These are phyloP conservation scores for Phaeodactylum tricornutum DNA, from an alignment of 108 stramenopile species.

Conservation along the genomic window DNA sequence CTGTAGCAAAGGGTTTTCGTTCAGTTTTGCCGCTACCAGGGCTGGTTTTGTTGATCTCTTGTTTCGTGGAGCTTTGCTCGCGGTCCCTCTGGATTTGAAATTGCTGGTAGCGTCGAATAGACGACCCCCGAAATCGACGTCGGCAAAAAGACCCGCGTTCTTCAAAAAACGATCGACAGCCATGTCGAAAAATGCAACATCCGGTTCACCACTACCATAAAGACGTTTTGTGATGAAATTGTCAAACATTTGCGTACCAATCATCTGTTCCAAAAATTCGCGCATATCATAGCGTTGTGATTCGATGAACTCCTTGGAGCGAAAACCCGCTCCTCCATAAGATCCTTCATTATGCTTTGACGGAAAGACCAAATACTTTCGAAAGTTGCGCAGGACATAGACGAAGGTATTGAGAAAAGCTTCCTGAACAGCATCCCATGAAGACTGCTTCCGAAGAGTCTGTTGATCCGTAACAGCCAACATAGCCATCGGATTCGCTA, in stretches of 20 bases:
- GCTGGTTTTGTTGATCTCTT: not conserved
- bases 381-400: conserved; percentile 69
- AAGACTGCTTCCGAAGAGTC: conserved; percentile 50
- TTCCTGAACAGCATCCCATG: conserved; percentile 81
- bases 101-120: conserved; percentile 6
- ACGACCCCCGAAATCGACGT: conserved; percentile 32
- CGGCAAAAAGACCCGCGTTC: conserved; percentile 49
- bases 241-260: conserved; percentile 77
- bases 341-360: conserved; percentile 67
- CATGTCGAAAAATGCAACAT: conserved; percentile 74
- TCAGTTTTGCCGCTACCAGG: too few species aligned
- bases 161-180: conserved; percentile 71
- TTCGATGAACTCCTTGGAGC: conserved; percentile 56
- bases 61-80: not conserved
- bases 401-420: conserved; percentile 73
- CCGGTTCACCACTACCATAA: conserved; percentile 73
- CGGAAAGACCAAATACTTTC: conserved; percentile 75
- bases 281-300: conserved; percentile 52
- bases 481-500: conserved; percentile 30
- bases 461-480: conserved; percentile 37
- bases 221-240: conserved; percentile 76
- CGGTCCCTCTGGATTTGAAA: not conserved
- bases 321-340: conserved; percentile 73
- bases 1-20: conserved; percentile 59
- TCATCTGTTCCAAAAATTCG: conserved; percentile 58